A percentile compares a stretch with the other conserved stretches of the same genome.
Conservation (phyloP, 768 basidiomycete species). For the Dioszegia aurantiaca region DNA sequence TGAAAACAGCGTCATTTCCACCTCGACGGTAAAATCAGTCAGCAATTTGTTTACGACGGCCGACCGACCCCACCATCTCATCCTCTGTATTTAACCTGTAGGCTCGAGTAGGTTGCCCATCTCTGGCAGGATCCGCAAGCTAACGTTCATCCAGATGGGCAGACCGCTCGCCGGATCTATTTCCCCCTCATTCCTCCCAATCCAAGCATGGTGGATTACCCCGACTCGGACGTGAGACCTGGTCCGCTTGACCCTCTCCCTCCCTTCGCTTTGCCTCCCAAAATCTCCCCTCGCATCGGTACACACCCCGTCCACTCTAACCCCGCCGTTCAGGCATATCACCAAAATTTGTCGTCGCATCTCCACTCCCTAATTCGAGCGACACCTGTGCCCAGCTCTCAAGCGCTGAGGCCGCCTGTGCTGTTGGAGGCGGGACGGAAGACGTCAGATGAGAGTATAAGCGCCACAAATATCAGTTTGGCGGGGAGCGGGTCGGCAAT, state of each 20-base stretch:
- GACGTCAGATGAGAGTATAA: constrained; percentile 5
- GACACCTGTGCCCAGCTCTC: not conserved
- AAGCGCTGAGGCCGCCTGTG: not conserved
- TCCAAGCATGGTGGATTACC: no score
- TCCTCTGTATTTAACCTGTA: no score
- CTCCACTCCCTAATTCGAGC: constrained; percentile 2
- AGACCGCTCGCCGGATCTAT: no score
- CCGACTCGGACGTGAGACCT: no score
- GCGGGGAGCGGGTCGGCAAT: not conserved
- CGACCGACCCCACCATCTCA: no score
- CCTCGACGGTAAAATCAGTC: no score
- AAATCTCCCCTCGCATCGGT: not conserved
- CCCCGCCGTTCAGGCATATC: constrained; percentile 12
- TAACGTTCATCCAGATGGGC: no score
- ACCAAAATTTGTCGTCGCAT: constrained; percentile 10
- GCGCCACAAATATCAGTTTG: not conserved
- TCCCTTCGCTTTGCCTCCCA: not conserved
- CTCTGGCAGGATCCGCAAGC: no score
- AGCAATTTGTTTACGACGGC: no score
- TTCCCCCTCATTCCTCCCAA: no score
- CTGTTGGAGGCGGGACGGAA: constrained; percentile 5
- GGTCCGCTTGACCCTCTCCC: not conserved
- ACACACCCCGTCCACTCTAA: not conserved
- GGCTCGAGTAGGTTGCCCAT: no score
- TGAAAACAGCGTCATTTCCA: no score